These are phyloP conservation scores for Candida railenensis DNA, from an alignment of 805 yeast species.

Conservation along the genomic window DNA sequence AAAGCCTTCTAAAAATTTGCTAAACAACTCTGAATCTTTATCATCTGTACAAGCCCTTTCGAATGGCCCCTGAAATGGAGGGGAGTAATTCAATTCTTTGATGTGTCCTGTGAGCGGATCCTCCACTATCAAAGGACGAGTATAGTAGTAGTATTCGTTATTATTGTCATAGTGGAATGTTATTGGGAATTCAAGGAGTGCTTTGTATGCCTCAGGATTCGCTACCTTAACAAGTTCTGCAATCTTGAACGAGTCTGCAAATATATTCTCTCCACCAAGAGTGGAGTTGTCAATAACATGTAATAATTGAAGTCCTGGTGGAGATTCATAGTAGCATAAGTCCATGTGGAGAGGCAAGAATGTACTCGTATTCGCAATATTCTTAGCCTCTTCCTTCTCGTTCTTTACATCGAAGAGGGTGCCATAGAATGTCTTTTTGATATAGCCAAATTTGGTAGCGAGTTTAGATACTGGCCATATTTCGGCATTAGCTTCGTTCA, in stretches of 20 bases:
- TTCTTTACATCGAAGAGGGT: conserved; percentile 64
- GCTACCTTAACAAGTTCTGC: conserved; percentile 51
- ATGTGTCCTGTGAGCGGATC: conserved; percentile 40
- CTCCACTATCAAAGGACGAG: conserved; percentile 64
- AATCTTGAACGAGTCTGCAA: conserved; percentile 69
- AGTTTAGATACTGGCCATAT: conserved; percentile 39
- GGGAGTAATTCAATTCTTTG: conserved; percentile 68
- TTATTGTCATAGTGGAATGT: conserved; percentile 68
- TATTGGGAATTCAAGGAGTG: conserved; percentile 60
- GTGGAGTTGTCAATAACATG: conserved; percentile 59
- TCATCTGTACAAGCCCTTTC: conserved; percentile 49
- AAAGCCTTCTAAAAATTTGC: conserved; percentile 59
- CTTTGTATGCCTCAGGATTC: conserved; percentile 65
- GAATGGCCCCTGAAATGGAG: conserved; percentile 81
- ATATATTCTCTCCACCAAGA: conserved; percentile 65
- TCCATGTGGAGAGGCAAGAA: conserved; percentile 78
- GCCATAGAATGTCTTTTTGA: conserved; percentile 72
- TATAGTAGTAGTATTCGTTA: conserved; percentile 58
- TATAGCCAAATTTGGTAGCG: conserved; percentile 60
- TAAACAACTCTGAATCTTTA: conserved; percentile 34
- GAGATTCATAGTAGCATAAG: conserved; percentile 71
- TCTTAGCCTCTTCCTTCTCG: conserved; percentile 47
- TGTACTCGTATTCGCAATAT: conserved; percentile 66
- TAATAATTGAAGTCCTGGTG: conserved; percentile 74
- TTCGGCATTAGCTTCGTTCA: conserved; percentile 41